Evolutionary conservation across 2,329 filamentous ascomycete species (phyloP), one percentile per base, ranked within the genome.

Genomic region (Beauveria caledonica): DNA sequence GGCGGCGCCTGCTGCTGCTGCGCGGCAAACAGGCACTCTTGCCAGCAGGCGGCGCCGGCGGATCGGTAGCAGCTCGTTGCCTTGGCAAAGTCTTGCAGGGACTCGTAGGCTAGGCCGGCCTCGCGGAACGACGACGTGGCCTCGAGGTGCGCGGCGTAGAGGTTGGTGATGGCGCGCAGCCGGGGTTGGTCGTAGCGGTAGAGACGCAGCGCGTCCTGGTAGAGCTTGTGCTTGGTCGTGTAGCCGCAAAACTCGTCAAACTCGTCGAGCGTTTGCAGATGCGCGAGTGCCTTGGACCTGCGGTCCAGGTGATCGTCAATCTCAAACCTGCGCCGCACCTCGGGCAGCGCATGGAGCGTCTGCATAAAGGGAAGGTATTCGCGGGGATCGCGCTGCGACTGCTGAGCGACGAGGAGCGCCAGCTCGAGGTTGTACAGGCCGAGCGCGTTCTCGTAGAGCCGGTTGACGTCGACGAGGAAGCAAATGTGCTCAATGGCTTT

Each of bases 321-420:
- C 46, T 86, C 85, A 66, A 92, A 96, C 57, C 86, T 83, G 48
- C 90, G 86, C 21, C 91, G 85, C 11, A 89, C 73, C 11, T 84
- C 80, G 0, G 88, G 76, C 66, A 95, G 81, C 63, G 86, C 81
- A 70, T 97, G 90, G 2, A 99, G 81, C 40, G 86, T 86, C 69
- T 96, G 92, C 55, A 99, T 85, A 70, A 97, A 97, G 4, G 94
- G 94, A 8, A 97, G 83, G 67, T 99, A 99, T 72, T 99, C 94
- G 66, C 92, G 81, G 1, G 94, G 94, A 67, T 99, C 94, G 70
- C 93, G 90, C 73, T 99, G 94, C 0, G 92, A 94, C 70, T 97
- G 92, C 69, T 99, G 94, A 0, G 94, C 94, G 13, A 99, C 90
- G 6, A 97, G 79, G 11, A 99, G 80, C 3, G 93, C 87, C 8